Percentiles rank a stretch among this genome's conserved stretches.
Evolutionary conservation across 2,329 filamentous ascomycete genomes (phyloP).

Genomic region (Monilinia fructigena): DNA sequence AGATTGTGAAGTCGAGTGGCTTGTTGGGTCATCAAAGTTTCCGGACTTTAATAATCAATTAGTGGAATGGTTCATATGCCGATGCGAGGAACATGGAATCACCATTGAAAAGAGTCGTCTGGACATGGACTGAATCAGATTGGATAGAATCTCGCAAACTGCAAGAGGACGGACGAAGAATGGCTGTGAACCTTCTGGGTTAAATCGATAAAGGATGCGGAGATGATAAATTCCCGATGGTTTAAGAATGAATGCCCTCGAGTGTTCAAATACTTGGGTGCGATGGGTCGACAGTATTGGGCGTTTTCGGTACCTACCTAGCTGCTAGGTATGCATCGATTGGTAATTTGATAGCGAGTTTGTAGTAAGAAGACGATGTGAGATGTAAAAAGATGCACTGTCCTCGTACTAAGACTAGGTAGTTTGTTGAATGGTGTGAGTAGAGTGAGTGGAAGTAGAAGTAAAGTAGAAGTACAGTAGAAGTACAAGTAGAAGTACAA

Average conservation of each 20-base stretch:
- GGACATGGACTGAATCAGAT: slow-evolving; percentile 25
- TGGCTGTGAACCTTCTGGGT: not conserved
- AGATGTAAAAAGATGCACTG: no score
- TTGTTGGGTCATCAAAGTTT: slow-evolving; percentile 35
- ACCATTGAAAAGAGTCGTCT: slow-evolving; percentile 37
- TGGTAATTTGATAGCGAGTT: no score
- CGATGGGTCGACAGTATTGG: no score
- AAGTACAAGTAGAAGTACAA: no score
- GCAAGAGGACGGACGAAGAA: not conserved
- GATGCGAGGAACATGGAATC: slow-evolving; percentile 12
- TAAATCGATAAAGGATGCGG: not conserved
- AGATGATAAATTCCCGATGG: not conserved
- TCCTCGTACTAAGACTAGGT: no score
- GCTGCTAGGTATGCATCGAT: no score
- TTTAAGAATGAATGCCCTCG: not conserved
- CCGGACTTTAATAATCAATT: slow-evolving; percentile 31
- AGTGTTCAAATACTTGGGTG: no score
- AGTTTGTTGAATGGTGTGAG: no score
- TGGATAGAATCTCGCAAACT: not conserved
- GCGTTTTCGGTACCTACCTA: no score
- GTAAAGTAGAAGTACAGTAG: no score
- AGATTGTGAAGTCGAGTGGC: slow-evolving; percentile 31
- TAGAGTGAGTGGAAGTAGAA: no score
- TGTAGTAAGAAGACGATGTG: no score
- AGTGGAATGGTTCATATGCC: slow-evolving; percentile 7